A percentile compares a stretch with the other conserved stretches of the same genome.
Conservation (phyloP, 441 rosid genomes). For the Sinapis alba region DNA sequence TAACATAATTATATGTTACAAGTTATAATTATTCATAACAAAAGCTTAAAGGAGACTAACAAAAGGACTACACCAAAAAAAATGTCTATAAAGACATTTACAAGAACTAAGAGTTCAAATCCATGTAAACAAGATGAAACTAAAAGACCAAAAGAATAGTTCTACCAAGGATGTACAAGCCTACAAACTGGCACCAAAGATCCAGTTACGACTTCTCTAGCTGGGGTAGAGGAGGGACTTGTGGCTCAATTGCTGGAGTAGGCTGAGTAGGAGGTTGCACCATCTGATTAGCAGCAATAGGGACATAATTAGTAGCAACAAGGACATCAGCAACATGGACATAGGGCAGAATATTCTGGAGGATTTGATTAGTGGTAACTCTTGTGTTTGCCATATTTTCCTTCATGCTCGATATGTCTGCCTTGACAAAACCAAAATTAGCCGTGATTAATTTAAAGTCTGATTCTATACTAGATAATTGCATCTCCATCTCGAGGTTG, state of each 20-base stretch:
- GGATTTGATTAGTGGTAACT: background rate
- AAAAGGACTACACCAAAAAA: background rate
- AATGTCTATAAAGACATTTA: too few species aligned
- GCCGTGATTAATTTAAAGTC: background rate
- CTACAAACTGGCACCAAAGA: background rate
- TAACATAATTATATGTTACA: background rate
- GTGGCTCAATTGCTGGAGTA: background rate
- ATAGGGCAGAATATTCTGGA: background rate
- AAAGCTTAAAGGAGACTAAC: too few species aligned
- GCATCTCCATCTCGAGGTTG: background rate
- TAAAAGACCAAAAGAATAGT: background rate
- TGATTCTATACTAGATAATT: background rate
- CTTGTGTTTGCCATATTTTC: background rate
- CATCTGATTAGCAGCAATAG: background rate
- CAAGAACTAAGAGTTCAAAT: background rate
- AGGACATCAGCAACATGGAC: background rate
- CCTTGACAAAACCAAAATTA: background rate
- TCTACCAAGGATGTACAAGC: background rate
- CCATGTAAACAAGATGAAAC: background rate
- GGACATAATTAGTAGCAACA: background rate
- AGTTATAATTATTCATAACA: background rate
- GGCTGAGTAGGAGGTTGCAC: background rate
- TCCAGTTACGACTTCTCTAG: background rate
- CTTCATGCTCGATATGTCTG: background rate
- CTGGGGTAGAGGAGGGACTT: background rate